phyloP scores from a whole-genome alignment of 2,329 filamentous ascomycete species.

The Geosmithia morbida region DNA sequence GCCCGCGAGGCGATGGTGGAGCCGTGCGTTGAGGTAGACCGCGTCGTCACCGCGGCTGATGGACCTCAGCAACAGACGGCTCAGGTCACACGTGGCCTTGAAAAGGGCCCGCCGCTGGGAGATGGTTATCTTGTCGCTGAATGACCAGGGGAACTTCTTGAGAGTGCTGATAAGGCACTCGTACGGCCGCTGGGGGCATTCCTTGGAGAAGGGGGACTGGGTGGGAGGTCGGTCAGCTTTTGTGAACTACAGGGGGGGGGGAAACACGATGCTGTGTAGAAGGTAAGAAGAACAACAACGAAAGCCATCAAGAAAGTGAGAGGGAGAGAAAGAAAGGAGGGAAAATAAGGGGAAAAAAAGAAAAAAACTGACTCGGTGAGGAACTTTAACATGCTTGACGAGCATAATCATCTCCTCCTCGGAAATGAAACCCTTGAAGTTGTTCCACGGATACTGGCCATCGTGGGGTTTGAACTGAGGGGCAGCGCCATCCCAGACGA shows the following conservation, averaged over 20 bases:
- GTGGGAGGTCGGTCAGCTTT: too few relatives aligned
- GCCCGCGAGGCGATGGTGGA: constrained; percentile 36
- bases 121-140: constrained; percentile 40
- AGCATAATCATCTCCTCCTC: constrained; percentile 51
- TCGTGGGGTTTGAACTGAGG: constrained; percentile 24
- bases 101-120: constrained; percentile 39
- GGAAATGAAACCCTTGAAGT: constrained; percentile 45
- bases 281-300: too few relatives aligned
- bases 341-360: too few relatives aligned
- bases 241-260: too few relatives aligned
- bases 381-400: constrained; percentile 46
- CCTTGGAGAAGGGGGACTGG: constrained; percentile 43
- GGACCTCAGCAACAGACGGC: constrained; percentile 27
- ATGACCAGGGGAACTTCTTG: constrained; percentile 49
- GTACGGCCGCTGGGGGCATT: constrained; percentile 49
- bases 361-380: constrained; percentile 38
- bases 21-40: constrained; percentile 32
- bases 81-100: constrained; percentile 31
- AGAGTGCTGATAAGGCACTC: constrained; percentile 51
- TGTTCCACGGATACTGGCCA: constrained; percentile 27
- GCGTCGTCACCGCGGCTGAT: constrained; percentile 23
- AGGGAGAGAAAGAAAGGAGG: too few relatives aligned
- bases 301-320: too few relatives aligned
- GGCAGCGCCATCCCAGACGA: constrained; percentile 35
- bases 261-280: too few relatives aligned